Percentiles rank a stretch among this genome's conserved stretches.
phyloP scores from a whole-genome alignment of 352 stramenopile genomes.

The Phytophthora citricola region DNA sequence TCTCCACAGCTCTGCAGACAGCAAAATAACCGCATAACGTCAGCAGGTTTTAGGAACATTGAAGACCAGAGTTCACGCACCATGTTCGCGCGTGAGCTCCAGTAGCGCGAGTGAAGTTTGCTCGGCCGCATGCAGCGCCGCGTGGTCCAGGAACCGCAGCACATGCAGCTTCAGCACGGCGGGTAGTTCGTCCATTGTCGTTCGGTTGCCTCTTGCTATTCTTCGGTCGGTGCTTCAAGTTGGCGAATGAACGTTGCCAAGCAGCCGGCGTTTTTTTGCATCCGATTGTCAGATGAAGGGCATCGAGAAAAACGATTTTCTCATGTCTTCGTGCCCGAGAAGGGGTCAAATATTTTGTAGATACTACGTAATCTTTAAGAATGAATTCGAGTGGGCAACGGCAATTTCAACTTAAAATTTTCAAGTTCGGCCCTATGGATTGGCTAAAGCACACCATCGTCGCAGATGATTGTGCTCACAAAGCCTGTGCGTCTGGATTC shows the following conservation, averaged over 20 bases:
- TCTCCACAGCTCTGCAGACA: constrained; percentile 55
- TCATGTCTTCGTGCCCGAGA: not conserved
- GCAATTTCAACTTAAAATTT: too few relatives aligned
- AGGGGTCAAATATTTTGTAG: too few relatives aligned
- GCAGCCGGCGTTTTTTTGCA: constrained; percentile 3
- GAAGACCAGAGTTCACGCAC: constrained; percentile 30
- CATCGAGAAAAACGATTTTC: constrained; percentile 6
- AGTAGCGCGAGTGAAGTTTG: constrained; percentile 42
- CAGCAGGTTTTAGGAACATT: not conserved
- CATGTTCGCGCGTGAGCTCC: constrained; percentile 44
- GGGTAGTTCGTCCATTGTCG: constrained; percentile 49
- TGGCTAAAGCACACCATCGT: not conserved
- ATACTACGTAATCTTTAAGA: too few relatives aligned
- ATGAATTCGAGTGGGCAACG: too few relatives aligned
- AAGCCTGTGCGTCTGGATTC: not conserved
- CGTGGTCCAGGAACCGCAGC: constrained; percentile 64
- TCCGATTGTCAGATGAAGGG: constrained; percentile 6
- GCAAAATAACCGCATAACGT: constrained; percentile 20
- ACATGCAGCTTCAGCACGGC: constrained; percentile 55
- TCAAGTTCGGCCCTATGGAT: too few relatives aligned
- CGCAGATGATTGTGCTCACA: constrained; percentile 21
- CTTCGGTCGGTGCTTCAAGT: constrained; percentile 36
- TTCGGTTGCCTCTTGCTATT: constrained; percentile 7
- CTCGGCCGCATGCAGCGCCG: constrained; percentile 58
- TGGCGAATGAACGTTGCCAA: constrained; percentile 28